Evolutionary conservation across 2,329 filamentous ascomycete species (phyloP), one percentile per base, ranked within the genome.

Genomic region (Stachybotrys echinatus): DNA sequence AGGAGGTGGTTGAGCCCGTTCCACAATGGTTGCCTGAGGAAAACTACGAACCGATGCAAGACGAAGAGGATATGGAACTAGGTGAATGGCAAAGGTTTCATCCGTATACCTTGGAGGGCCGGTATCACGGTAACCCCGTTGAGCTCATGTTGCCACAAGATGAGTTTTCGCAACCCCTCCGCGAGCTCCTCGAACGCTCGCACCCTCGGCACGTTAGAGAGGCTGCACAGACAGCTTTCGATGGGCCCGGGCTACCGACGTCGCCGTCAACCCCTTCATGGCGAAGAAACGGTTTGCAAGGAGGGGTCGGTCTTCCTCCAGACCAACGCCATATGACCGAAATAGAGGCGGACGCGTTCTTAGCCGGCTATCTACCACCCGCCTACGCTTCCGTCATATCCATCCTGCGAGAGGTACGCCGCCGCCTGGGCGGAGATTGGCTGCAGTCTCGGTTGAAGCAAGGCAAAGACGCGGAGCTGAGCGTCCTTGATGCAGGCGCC

Each of bases 71-170:
- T 64, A 71, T 51, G 47, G 67, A 56, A 14, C 19, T 48, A 22
- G 62, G 58, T 3, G 61, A 70, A 50, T 49, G 52, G 21, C 69
- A 72, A 7, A 82, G 89, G 18, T 75, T 85, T 19, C 94, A 97
- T 66, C 84, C 85, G 3, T 75, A 89, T 51, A 95, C 91, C 0
- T 66, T 77, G 2, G 75, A 83, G 40, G 91, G 88, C n/a, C 83
- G 85, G 54, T 95, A 87, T 64, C 78, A 82, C 45, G 89, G 88
- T 1, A 77, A 74, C 20, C 88, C 92, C 2, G 79, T 79, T 39
- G 95, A 92, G 8, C 67, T 96, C 14, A 76, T 80, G n/a, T 71
- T 96, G 4, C 91, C 92, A 0, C 79, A 81, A 55, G 72, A 76
- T n/a, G 74, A 80, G 3, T 77, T 96, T 39, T 77, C 88, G 8